These are phyloP conservation scores for Populus pruinosa DNA, from an alignment of 345 rosid genomes.

Conservation along the genomic window DNA sequence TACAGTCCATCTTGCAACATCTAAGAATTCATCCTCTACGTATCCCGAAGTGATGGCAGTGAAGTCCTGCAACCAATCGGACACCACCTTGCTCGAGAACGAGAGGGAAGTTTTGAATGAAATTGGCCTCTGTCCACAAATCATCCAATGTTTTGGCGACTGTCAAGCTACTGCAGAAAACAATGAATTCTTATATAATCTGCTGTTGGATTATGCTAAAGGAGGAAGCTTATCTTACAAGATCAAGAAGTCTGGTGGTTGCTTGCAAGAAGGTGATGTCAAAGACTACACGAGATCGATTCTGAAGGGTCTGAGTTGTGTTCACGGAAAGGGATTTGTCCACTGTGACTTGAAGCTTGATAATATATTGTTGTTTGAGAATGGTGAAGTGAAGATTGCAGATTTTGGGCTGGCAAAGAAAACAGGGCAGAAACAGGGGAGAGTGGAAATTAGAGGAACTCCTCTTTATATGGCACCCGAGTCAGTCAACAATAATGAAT, in stretches of 20 bases:
- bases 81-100: conserved; percentile 23
- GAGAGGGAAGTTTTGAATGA: conserved; percentile 20
- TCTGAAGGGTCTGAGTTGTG: conserved; percentile 21
- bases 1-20: conserved; percentile 19
- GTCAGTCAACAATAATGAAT: conserved; percentile 26
- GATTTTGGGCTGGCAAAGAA: conserved; percentile 31
- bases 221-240: conserved; percentile 24
- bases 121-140: conserved; percentile 11
- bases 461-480: conserved; percentile 40
- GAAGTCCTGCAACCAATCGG: conserved; percentile 22
- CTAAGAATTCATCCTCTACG: background rate
- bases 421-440: conserved; percentile 16
- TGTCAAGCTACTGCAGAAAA: conserved; percentile 16
- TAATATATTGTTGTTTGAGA: conserved; percentile 20
- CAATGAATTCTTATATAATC: conserved; percentile 7
- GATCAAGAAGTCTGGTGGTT: conserved; percentile 21
- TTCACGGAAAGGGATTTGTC: conserved; percentile 33
- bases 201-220: conserved; percentile 33
- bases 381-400: conserved; percentile 29
- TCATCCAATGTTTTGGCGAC: conserved; percentile 26
- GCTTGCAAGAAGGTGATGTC: conserved; percentile 18
- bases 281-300: conserved; percentile 18
- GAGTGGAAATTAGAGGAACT: conserved; percentile 29
- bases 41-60: conserved; percentile 24
- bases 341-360: conserved; percentile 38